A percentile compares a stretch with the other conserved stretches of the same genome.
phyloP scores from a whole-genome alignment of 1,284 basidiomycete genomes.

The Omphalotus olearius region DNA sequence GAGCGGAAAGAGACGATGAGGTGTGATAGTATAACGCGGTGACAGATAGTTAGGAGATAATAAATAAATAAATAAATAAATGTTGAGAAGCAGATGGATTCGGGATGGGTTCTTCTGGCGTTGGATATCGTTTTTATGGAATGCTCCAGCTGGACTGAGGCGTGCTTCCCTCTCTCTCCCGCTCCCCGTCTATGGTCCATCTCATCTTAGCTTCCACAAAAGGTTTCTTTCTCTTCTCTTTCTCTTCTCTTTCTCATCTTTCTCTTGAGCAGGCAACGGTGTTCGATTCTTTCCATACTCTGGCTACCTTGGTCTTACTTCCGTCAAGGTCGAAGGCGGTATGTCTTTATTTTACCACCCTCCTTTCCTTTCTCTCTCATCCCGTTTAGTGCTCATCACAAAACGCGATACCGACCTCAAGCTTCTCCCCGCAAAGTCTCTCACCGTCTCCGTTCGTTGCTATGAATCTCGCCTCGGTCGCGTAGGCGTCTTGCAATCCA shows the following conservation, averaged over 20 bases:
- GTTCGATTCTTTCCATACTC: constrained; percentile 69
- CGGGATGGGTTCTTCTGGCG: background rate
- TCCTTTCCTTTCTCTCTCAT: constrained; percentile 11
- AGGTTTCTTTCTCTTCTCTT: constrained; percentile 23
- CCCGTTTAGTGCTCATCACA: constrained; percentile 58
- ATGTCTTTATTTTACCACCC: constrained; percentile 26
- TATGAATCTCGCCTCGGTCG: constrained; percentile 70
- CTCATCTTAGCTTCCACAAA: constrained; percentile 55
- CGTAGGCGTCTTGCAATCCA: constrained; percentile 50
- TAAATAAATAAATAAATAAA: constrained; percentile 13
- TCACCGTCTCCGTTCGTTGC: constrained; percentile 70
- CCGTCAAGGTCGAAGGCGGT: constrained; percentile 75
- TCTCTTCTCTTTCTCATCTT: constrained; percentile 12
- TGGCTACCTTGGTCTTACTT: constrained; percentile 77
- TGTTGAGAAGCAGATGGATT: background rate
- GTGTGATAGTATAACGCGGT: background rate
- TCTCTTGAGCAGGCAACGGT: constrained; percentile 41
- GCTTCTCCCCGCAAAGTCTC: constrained; percentile 54
- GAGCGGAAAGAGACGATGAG: too few relatives aligned
- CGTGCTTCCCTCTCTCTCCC: constrained; percentile 20
- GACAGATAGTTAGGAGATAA: constrained; percentile 25
- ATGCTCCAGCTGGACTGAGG: constrained; percentile 23
- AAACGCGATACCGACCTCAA: constrained; percentile 68
- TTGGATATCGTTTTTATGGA: constrained; percentile 20
- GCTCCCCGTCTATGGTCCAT: constrained; percentile 50